phyloP scores from a whole-genome alignment of 192 early-diverging fungal species.

The Rhizophagus sp. region DNA sequence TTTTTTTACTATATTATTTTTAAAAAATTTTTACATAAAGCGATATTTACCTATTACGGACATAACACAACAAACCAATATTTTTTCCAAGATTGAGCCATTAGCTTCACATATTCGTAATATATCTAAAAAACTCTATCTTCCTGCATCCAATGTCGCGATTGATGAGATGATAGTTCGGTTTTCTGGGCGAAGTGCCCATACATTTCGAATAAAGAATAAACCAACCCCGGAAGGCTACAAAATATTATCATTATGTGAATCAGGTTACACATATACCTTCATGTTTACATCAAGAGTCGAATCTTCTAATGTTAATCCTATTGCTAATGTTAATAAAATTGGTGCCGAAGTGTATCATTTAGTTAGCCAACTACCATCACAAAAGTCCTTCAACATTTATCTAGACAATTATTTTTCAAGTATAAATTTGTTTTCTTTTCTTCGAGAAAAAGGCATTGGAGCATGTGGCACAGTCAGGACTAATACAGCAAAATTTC shows the following conservation, averaged over 20 bases:
- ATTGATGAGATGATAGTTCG: too few species aligned
- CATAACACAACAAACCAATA: not conserved
- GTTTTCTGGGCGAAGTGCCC: not conserved
- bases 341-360: slow-evolving; percentile 18
- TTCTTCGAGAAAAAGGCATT: slow-evolving; percentile 15
- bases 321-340: slow-evolving; percentile 1
- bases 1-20: not conserved
- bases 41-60: slow-evolving; percentile 30
- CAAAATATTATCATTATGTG: slow-evolving; percentile 38
- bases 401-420: slow-evolving; percentile 42
- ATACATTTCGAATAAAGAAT: slow-evolving; percentile 30
- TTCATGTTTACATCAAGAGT: slow-evolving; percentile 24
- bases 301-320: slow-evolving; percentile 9
- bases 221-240: slow-evolving; percentile 37
- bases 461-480: slow-evolving; percentile 26
- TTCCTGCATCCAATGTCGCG: not conserved
- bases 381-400: slow-evolving; percentile 27
- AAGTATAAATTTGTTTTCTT: slow-evolving; percentile 31
- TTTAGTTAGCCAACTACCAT: slow-evolving; percentile 5
- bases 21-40: slow-evolving; percentile 4
- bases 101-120: slow-evolving; percentile 13
- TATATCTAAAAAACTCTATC: slow-evolving; percentile 20
- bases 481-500: slow-evolving; percentile 9
- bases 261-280: slow-evolving; percentile 15
- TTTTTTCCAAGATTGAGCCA: slow-evolving; percentile 31